Base-by-base conservation (phyloP, 1,284 basidiomycete genomes). In the Marasmius tenuissimus region DNA sequence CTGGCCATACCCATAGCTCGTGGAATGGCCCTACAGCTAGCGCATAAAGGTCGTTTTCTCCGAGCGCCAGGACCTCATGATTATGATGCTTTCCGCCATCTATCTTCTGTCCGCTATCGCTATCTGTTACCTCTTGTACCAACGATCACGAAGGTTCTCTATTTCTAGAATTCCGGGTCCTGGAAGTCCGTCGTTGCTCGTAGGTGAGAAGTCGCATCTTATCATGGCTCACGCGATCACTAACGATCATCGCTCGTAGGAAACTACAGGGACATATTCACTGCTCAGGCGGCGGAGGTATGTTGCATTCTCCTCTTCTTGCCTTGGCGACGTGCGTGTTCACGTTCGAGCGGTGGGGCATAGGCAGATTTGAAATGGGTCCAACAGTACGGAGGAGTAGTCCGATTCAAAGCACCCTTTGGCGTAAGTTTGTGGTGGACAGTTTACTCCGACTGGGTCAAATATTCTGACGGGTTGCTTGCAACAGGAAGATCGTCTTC, bases 401-500 rank as follows among this genome's bases (percentile, higher is more conserved):
- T 57, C 9, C 45, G 55, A 27, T 54, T 57, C 35, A 58, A 50
- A 35, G 55, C 45, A 18, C 60, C 60, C 34, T 47, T 57, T 7
- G 33, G 55, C 20, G 55, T 61, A 47, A 8, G 54, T 33, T 47
- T 16, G 49, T n/a, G 20, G 35, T 38, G 18, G 3, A 4, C 14
- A 14, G 18, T 10, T 40, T 16, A 14, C 38, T 37, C 33, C 35
- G 18, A 16, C 14, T 16, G 3, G 3, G 10, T 16, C 4, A 12
- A 40, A 27, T 3, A 9, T 20, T 3, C 16, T 12, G n/a, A 11
- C 12, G 10, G n/a, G 42, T 37, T 37, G 18, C 48, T 20, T 27
- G 5, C 14, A 14, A 22, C 48, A 63, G 61, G 45, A 60, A 33
- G 69, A 70, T 55, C 45, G 63, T 14, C 48, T 68, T 5, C 42